phyloP scores from a whole-genome alignment of 768 basidiomycete genomes.

The Leccinum fibrillosum region DNA sequence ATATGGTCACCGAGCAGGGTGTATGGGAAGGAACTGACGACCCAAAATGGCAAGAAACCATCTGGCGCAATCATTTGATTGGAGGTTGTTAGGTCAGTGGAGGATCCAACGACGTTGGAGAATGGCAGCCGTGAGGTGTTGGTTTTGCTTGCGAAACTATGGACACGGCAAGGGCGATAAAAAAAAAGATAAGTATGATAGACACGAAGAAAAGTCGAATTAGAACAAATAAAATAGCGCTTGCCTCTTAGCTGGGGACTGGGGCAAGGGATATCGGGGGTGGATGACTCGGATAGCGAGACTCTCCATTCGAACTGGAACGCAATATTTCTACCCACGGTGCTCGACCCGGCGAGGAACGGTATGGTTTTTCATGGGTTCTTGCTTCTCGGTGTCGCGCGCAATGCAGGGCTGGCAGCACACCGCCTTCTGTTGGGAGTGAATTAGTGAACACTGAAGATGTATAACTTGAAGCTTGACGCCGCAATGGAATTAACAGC shows the following conservation, averaged over 20 bases:
- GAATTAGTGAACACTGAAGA: too few species aligned
- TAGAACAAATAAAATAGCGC: background rate
- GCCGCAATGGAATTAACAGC: too few species aligned
- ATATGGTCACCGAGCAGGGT: constrained; percentile 8
- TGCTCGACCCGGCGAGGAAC: background rate
- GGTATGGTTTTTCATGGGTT: too few species aligned
- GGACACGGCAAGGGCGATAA: constrained; percentile 9
- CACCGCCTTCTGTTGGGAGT: background rate
- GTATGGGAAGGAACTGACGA: constrained; percentile 1
- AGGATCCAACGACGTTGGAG: constrained; percentile 12
- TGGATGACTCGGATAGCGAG: too few species aligned
- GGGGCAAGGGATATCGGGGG: background rate
- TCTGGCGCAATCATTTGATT: constrained; percentile 45
- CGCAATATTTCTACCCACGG: too few species aligned
- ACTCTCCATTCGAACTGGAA: too few species aligned
- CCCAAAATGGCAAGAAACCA: constrained; percentile 42
- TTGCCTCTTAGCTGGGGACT: background rate
- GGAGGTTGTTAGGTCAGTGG: constrained; percentile 34
- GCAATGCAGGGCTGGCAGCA: background rate
- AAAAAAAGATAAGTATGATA: constrained; percentile 4
- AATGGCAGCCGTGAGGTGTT: background rate
- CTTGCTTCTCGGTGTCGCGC: too few species aligned
- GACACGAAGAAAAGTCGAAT: constrained; percentile 14
- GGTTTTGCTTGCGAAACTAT: constrained; percentile 14
- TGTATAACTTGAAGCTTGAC: too few species aligned